Evolutionary conservation across 108 stramenopile species (phyloP), one percentile per base, ranked within the genome.

Genomic region (Nitzschia palea): DNA sequence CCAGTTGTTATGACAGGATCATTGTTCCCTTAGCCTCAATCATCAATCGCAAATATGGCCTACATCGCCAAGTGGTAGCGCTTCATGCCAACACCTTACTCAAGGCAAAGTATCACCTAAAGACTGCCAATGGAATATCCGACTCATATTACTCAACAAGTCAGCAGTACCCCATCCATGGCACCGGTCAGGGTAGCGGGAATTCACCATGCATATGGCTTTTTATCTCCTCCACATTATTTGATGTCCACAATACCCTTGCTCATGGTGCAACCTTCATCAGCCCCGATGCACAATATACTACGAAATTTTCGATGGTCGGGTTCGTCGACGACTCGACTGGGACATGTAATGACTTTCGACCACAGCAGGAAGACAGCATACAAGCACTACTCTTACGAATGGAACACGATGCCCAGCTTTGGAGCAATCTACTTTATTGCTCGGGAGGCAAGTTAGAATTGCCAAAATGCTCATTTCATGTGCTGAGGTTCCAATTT

Each of bases 1-100:
- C 50, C 50, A n/a, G 15, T 8, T 51, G 50, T 51, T 51, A 51
- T 51, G 50, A 51, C 50, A 10, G 50, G 15, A 51, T 51, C 50
- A 51, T 51, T n/a, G 20, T 23, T 6, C 8, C 50, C 20, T 18
- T 51, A 8, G 50, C 50, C 14, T 40, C 37, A 10, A 10, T 40
- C 10, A 14, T 40, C 8, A 10, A 6, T 8, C n/a, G 50, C 8
- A 6, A 8, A 6, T 23, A n/a, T 51, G 50, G 50, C 18, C 50
- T n/a, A n/a, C 9, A 51, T 51, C 15, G 20, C 8, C n/a, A 23
- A 10, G 23, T 51, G 5, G 23, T 23, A 8, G 6, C 6, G 50
- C 6, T 51, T 6, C 9, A 51, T 51, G 50, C 50, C 8, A 14
- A 6, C 18, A 51, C 23, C 5, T 23, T 51, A 8, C 15, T 14